These are phyloP conservation scores for Cladosporium sp. DNA, from an alignment of 2,329 filamentous ascomycete species.

Conservation along the genomic window DNA sequence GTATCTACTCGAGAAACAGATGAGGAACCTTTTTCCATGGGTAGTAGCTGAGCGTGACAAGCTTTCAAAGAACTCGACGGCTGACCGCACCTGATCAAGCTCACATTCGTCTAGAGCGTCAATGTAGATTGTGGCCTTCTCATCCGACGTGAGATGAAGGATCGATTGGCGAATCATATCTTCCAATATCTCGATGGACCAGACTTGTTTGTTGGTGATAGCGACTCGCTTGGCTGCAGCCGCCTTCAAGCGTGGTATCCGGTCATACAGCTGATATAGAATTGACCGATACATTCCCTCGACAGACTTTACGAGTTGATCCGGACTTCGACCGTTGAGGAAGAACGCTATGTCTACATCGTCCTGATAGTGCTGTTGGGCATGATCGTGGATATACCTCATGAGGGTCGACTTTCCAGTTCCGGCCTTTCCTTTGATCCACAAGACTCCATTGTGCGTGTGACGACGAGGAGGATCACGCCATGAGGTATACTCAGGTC, in stretches of 20 bases:
- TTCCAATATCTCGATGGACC: not conserved
- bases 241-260: not conserved
- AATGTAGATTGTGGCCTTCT: not conserved
- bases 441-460: slow-evolving; percentile 18
- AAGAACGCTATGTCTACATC: not conserved
- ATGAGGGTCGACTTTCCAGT: slow-evolving; percentile 26
- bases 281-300: slow-evolving; percentile 15
- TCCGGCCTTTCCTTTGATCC: slow-evolving; percentile 28
- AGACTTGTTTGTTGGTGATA: not conserved
- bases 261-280: not conserved
- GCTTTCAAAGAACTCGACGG: not conserved
- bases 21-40: not conserved
- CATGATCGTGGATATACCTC: slow-evolving; percentile 8
- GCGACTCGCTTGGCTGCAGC: not conserved
- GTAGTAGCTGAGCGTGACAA: not conserved
- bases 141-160: not conserved
- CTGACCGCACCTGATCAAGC: not conserved
- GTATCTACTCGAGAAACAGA: slow-evolving; percentile 1
- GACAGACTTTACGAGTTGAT: not conserved
- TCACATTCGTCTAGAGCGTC: slow-evolving; percentile 9
- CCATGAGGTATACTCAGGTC: slow-evolving; percentile 10
- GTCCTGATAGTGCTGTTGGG: not conserved
- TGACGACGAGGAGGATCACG: not conserved
- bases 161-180: not conserved
- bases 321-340: not conserved